Percentiles rank a stretch among this genome's conserved stretches.
These are phyloP conservation scores for Protea cynaroides DNA, from an alignment of 164 flowering plant species.

Conservation along the genomic window DNA sequence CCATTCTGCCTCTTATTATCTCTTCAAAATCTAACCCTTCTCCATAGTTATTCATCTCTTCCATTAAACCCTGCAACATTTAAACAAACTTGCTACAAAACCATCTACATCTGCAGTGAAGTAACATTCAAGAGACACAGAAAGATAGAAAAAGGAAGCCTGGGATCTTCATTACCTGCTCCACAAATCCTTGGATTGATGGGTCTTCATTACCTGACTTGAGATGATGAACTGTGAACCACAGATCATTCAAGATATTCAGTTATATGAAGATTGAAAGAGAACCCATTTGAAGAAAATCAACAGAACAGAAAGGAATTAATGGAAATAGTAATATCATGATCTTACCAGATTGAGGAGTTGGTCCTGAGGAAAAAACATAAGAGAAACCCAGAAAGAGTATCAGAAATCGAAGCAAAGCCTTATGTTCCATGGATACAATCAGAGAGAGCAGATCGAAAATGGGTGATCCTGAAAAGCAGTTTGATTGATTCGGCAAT, in stretches of 20 bases:
- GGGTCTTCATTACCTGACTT: slow-evolving; percentile 15
- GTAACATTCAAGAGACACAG: background rate
- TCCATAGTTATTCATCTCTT: background rate
- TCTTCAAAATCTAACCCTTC: slow-evolving; percentile 11
- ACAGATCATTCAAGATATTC: background rate
- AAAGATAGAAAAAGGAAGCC: too few species aligned
- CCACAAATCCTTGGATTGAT: slow-evolving; percentile 13
- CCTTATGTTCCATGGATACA: slow-evolving; percentile 21
- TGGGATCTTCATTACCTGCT: slow-evolving; percentile 30
- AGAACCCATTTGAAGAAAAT: background rate
- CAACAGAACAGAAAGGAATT: background rate
- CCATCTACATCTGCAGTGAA: background rate
- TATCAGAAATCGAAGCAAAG: slow-evolving; percentile 17
- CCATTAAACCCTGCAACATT: slow-evolving; percentile 16
- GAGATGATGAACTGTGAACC: slow-evolving; percentile 28
- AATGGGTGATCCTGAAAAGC: too few species aligned
- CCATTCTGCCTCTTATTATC: slow-evolving; percentile 32
- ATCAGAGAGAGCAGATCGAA: background rate
- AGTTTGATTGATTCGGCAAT: background rate
- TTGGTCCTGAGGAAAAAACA: slow-evolving; percentile 22
- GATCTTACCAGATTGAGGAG: slow-evolving; percentile 33
- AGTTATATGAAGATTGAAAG: background rate
- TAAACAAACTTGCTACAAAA: background rate
- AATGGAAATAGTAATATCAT: background rate
- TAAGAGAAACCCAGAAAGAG: slow-evolving; percentile 29